Conservation (phyloP, 1,139 yeast genomes). For the Debaryomycetaceae sp. region DNA sequence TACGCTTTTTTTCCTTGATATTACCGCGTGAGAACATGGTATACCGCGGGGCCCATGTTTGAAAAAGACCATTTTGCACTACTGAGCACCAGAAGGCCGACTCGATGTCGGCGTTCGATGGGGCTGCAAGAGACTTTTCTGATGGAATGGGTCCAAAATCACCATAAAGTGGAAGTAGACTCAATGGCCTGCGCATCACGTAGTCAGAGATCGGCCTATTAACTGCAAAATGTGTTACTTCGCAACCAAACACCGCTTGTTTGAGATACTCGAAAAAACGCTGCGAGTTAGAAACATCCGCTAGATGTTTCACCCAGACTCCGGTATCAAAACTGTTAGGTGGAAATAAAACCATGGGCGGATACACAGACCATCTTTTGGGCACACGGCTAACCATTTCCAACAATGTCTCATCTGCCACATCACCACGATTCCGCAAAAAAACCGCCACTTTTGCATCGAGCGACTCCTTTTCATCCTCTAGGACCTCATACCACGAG, state of each 20-base stretch:
- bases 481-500: not conserved
- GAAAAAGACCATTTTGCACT: slow-evolving; percentile 71
- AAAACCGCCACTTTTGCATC: not conserved
- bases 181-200: slow-evolving; percentile 60
- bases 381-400: slow-evolving; percentile 27
- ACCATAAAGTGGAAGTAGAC: slow-evolving; percentile 58
- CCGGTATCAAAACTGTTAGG: slow-evolving; percentile 36
- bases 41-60: slow-evolving; percentile 79
- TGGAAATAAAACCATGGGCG: slow-evolving; percentile 62
- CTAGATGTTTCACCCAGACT: slow-evolving; percentile 27
- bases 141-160: slow-evolving; percentile 54
- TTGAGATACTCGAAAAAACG: slow-evolving; percentile 24
- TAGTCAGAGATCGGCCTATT: slow-evolving; percentile 64
- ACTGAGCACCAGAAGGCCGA: slow-evolving; percentile 70
- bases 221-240: slow-evolving; percentile 61
- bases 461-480: not conserved
- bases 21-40: slow-evolving; percentile 94
- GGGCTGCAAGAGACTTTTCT: slow-evolving; percentile 24
- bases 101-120: slow-evolving; percentile 42
- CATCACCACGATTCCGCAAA: not conserved
- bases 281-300: slow-evolving; percentile 6
- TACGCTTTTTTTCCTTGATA: slow-evolving; percentile 73
- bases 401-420: not conserved
- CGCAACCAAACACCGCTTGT: slow-evolving; percentile 7
- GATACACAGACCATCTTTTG: slow-evolving; percentile 58